These are phyloP conservation scores for Sporothrix dimorphospora DNA, from an alignment of 2,329 filamentous ascomycete species.

Conservation along the genomic window DNA sequence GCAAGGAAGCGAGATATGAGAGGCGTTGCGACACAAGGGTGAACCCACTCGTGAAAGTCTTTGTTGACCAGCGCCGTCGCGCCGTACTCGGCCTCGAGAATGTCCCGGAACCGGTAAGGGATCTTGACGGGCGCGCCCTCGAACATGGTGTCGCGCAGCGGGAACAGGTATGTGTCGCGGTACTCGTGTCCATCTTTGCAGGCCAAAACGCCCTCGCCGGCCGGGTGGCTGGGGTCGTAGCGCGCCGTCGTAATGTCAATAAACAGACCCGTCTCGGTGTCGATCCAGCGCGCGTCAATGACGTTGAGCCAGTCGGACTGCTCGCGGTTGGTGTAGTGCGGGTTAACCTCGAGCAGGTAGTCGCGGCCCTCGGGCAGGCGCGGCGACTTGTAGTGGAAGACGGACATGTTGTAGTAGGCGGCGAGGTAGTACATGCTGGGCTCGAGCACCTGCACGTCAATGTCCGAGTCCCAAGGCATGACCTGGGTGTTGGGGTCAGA, in stretches of 20 bases:
- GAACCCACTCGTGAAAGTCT: constrained; percentile 55
- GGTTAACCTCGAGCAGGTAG: constrained; percentile 56
- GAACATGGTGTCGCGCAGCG: constrained; percentile 68
- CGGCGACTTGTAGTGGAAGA: constrained; percentile 49
- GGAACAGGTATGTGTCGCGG: constrained; percentile 64
- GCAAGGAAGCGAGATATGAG: not conserved
- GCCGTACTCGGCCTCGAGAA: constrained; percentile 62
- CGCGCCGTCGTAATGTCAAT: constrained; percentile 57
- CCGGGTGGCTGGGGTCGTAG: constrained; percentile 50
- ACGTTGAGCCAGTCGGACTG: constrained; percentile 47
- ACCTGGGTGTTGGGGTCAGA: no score
- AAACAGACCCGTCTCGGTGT: constrained; percentile 51
- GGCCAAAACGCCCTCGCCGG: constrained; percentile 50
- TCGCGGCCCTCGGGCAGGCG: constrained; percentile 45
- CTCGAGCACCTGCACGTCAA: constrained; percentile 73
- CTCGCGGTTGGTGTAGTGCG: constrained; percentile 46
- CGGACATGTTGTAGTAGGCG: constrained; percentile 65
- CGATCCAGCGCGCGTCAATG: constrained; percentile 55
- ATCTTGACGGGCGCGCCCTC: constrained; percentile 69
- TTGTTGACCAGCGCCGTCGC: constrained; percentile 54
- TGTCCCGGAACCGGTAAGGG: constrained; percentile 63
- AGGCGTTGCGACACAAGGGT: not conserved
- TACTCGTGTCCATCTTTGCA: constrained; percentile 58
- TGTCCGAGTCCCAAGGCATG: constrained; percentile 77
- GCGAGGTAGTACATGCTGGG: constrained; percentile 68